A percentile compares a stretch with the other conserved stretches of the same genome.
Evolutionary conservation across 108 stramenopile genomes (phyloP).

Genomic region (Nitzschia putrida): DNA sequence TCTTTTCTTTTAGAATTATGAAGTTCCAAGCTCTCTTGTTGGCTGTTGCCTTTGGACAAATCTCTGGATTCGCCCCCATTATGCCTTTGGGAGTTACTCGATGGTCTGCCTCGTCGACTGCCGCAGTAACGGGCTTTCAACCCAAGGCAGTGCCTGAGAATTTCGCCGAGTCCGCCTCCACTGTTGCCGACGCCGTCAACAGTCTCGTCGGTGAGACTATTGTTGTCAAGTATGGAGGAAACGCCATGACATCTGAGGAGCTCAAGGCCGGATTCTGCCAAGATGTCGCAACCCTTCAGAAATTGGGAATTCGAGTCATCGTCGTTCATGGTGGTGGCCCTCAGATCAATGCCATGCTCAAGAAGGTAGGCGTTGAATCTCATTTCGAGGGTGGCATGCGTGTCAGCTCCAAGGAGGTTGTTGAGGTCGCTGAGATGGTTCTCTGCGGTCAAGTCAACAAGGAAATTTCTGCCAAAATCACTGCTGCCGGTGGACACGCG

Average conservation of each 20-base stretch:
- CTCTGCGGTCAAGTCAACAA: conserved; percentile 94
- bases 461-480: conserved; percentile 80
- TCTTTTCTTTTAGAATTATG: neutral
- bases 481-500: conserved; percentile 82
- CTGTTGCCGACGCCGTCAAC: conserved; percentile 60
- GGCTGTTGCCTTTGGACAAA: conserved; percentile 3
- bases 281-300: conserved; percentile 84
- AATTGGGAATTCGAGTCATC: conserved; percentile 80
- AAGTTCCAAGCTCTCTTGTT: conserved; percentile 4
- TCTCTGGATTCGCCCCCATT: conserved; percentile 4
- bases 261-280: conserved; percentile 81
- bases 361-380: conserved; percentile 79
- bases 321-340: conserved; percentile 97
- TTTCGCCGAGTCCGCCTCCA: conserved; percentile 59
- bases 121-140: no score
- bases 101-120: no score
- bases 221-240: conserved; percentile 91
- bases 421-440: conserved; percentile 97
- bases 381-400: conserved; percentile 89
- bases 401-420: conserved; percentile 84
- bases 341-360: conserved; percentile 87
- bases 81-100: no score
- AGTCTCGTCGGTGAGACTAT: conserved; percentile 73
- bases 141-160: conserved; percentile 26
- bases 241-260: conserved; percentile 90